Conservation (phyloP, 139 green algal genomes). For the Chlorokybus atmophyticus region DNA sequence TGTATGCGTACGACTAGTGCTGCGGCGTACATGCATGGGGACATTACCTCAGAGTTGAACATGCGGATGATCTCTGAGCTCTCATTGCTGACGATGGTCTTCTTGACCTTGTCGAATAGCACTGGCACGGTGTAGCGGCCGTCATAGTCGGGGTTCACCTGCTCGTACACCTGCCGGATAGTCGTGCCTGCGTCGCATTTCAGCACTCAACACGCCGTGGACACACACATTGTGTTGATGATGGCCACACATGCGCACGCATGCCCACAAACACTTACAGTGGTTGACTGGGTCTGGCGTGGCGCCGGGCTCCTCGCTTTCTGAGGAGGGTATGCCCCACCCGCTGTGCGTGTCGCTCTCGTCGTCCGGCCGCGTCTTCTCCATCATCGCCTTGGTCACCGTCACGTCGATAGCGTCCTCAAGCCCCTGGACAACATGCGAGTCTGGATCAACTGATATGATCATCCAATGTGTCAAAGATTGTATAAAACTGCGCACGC, state of each 20-base stretch:
- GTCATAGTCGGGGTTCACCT: constrained; percentile 6
- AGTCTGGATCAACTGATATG: too few species aligned
- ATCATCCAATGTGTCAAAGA: too few species aligned
- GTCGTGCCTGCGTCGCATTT: too few species aligned
- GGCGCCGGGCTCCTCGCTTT: constrained; percentile 4
- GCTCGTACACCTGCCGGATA: constrained; percentile 34
- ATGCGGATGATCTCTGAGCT: constrained; percentile 66
- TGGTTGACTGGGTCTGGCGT: constrained; percentile 23
- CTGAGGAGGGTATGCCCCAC: constrained; percentile 52
- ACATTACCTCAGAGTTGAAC: constrained; percentile 5
- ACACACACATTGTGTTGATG: too few species aligned
- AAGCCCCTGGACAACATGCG: too few species aligned
- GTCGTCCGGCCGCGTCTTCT: constrained; percentile 55
- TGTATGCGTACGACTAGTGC: too few species aligned
- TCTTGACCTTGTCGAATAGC: constrained; percentile 79
- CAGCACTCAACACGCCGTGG: too few species aligned
- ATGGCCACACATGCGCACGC: too few species aligned
- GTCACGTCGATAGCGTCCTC: constrained; percentile 63
- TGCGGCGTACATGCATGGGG: too few species aligned
- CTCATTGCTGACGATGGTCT: constrained; percentile 91
- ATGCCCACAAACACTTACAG: too few species aligned
- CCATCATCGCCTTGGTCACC: constrained; percentile 75
- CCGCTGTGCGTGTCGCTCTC: constrained; percentile 66
- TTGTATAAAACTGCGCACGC: too few species aligned
- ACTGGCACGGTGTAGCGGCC: constrained; percentile 50